Evolutionary conservation across 345 rosid species (phyloP).

Genomic region (Salix suchowensis): DNA sequence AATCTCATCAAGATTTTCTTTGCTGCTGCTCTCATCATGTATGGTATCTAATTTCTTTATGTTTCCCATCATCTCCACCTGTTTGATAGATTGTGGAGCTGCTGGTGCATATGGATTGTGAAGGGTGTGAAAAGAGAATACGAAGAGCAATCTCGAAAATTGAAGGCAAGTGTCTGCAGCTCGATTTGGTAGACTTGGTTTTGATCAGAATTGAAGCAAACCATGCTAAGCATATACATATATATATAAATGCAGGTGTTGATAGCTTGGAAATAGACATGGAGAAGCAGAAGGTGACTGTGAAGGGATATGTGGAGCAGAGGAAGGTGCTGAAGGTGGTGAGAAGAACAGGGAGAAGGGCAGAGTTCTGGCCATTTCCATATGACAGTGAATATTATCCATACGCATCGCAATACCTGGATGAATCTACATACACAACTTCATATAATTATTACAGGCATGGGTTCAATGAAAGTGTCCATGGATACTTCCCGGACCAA

Average conservation of each 20-base stretch:
- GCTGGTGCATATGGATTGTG: slow-evolving; percentile 81
- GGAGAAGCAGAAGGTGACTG: slow-evolving; percentile 74
- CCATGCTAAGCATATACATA: too few relatives aligned
- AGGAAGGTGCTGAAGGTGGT: slow-evolving; percentile 60
- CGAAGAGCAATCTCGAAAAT: slow-evolving; percentile 70
- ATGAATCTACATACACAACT: slow-evolving; percentile 41
- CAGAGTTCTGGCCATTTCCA: slow-evolving; percentile 81
- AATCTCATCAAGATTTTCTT: neutral
- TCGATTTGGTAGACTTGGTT: too few relatives aligned
- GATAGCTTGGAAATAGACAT: slow-evolving; percentile 69
- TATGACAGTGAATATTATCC: slow-evolving; percentile 71
- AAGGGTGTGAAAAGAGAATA: slow-evolving; percentile 75
- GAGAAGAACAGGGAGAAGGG: slow-evolving; percentile 70
- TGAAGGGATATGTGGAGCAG: slow-evolving; percentile 62
- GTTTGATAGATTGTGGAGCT: slow-evolving; percentile 61
- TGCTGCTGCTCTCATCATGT: neutral
- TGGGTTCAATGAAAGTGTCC: slow-evolving; percentile 51
- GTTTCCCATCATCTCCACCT: neutral
- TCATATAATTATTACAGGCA: slow-evolving; percentile 55
- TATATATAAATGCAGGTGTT: slow-evolving; percentile 41
- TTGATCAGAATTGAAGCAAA: too few relatives aligned
- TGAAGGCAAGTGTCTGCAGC: slow-evolving; percentile 40
- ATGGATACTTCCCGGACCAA: slow-evolving; percentile 55
- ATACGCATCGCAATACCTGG: slow-evolving; percentile 43
- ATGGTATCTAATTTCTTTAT: too few relatives aligned